phyloP scores from a whole-genome alignment of 768 basidiomycete genomes.

The Mycena polygramma region DNA sequence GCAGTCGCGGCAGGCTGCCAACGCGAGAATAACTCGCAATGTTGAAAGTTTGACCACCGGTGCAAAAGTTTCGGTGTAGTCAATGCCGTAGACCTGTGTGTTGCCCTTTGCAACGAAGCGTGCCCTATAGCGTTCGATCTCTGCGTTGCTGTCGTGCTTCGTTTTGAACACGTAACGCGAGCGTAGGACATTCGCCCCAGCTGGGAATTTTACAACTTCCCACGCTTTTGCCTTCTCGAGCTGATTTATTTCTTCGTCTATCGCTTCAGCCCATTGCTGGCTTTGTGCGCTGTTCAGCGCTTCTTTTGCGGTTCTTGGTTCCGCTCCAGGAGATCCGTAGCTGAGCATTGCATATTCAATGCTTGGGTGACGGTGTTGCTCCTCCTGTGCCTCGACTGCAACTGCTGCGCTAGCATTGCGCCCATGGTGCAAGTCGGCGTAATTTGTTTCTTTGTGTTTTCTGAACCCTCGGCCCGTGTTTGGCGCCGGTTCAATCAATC shows the following conservation, averaged over 20 bases:
- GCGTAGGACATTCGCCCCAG: slow-evolving; percentile 1
- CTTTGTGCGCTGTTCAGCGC: background rate
- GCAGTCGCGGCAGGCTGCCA: slow-evolving; percentile 30
- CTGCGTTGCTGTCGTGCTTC: slow-evolving; percentile 5
- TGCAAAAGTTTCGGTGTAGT: background rate
- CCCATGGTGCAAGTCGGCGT: background rate
- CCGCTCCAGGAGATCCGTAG: background rate
- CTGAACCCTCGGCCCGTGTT: background rate
- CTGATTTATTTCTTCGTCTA: background rate
- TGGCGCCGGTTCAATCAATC: background rate
- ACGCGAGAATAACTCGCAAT: background rate
- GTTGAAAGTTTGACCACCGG: background rate
- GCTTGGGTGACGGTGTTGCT: background rate
- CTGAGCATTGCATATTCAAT: background rate
- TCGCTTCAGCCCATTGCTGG: too few species aligned
- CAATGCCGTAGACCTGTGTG: too few species aligned
- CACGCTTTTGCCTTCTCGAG: background rate
- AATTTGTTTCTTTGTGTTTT: background rate
- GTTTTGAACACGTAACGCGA: slow-evolving; percentile 3
- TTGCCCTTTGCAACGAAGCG: too few species aligned
- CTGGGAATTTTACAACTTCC: background rate
- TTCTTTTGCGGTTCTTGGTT: background rate
- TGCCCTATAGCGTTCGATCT: background rate
- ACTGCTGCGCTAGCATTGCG: background rate
- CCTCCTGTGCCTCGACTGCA: too few species aligned